A percentile compares a stretch with the other conserved stretches of the same genome.
These are phyloP conservation scores for Aspergillus neotritici DNA, from an alignment of 2,329 filamentous ascomycete genomes.

Conservation along the genomic window DNA sequence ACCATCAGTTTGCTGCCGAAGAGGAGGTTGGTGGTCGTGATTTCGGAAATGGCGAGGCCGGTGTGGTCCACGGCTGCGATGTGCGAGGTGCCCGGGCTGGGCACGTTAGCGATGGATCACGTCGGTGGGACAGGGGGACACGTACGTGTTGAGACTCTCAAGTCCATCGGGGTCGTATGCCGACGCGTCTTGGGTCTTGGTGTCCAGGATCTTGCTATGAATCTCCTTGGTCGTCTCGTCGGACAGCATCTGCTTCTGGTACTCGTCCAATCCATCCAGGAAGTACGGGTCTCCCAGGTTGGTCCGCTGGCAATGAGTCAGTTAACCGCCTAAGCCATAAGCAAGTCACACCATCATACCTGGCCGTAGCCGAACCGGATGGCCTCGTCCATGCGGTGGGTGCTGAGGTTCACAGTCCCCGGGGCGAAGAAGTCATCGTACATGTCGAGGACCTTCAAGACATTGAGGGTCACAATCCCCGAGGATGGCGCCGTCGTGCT, in stretches of 20 bases:
- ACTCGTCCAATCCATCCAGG: slow-evolving; percentile 56
- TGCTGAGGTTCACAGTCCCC: slow-evolving; percentile 59
- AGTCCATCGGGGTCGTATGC: slow-evolving; percentile 67
- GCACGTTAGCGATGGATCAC: not conserved
- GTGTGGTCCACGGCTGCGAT: slow-evolving; percentile 61
- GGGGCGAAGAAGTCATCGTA: slow-evolving; percentile 60
- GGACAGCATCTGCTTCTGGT: slow-evolving; percentile 64
- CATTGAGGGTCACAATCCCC: slow-evolving; percentile 67
- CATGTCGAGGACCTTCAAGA: slow-evolving; percentile 77
- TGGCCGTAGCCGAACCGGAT: slow-evolving; percentile 81
- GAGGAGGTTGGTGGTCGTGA: slow-evolving; percentile 80
- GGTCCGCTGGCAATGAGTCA: slow-evolving; percentile 50
- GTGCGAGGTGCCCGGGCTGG: slow-evolving; percentile 48
- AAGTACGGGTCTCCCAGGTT: slow-evolving; percentile 77
- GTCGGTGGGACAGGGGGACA: not conserved
- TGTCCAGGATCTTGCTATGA: slow-evolving; percentile 64
- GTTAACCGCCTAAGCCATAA: not conserved
- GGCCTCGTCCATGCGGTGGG: slow-evolving; percentile 79
- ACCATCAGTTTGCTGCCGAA: slow-evolving; percentile 78
- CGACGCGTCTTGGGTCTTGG: slow-evolving; percentile 62
- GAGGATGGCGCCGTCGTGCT: slow-evolving; percentile 65
- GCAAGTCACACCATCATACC: slow-evolving; percentile 19
- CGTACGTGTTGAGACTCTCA: slow-evolving; percentile 58
- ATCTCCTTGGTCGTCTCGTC: slow-evolving; percentile 54
- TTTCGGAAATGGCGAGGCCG: slow-evolving; percentile 73